Evolutionary conservation across 495 filamentous ascomycete genomes (phyloP).

Genomic region (Jackrogersella minutella): DNA sequence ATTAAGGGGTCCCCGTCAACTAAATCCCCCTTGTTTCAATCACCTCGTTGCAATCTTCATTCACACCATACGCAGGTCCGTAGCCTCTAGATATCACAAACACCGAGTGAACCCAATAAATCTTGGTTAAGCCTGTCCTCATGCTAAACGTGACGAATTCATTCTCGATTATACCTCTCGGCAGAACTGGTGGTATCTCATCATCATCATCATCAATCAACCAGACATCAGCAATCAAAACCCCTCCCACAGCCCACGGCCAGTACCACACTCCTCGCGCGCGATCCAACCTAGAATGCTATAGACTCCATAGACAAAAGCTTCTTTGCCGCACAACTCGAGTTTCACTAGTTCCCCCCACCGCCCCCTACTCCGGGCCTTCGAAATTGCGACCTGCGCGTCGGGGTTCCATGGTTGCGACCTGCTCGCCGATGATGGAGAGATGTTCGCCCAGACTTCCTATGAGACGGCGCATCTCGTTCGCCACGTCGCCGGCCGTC

Average conservation of each 20-base stretch:
- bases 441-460: slow-evolving; percentile 59
- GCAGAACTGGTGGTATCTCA: slow-evolving; percentile 25
- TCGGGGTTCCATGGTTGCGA: slow-evolving; percentile 41
- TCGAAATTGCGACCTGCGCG: slow-evolving; percentile 19
- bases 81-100: background rate
- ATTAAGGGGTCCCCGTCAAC: too few relatives aligned
- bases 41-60: background rate
- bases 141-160: background rate
- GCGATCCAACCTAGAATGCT: too few relatives aligned
- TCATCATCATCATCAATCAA: background rate
- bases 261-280: background rate
- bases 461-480: slow-evolving; percentile 63
- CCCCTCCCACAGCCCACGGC: background rate
- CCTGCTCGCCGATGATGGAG: slow-evolving; percentile 40
- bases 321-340: too few relatives aligned
- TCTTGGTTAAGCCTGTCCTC: background rate
- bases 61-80: background rate
- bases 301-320: too few relatives aligned
- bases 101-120: too few relatives aligned
- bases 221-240: background rate
- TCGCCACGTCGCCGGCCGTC: slow-evolving; percentile 56
- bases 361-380: slow-evolving; percentile 13
- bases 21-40: too few relatives aligned
- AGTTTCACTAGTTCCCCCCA: too few relatives aligned
- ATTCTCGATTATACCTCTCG: slow-evolving; percentile 4